Conservation (phyloP, 1,284 basidiomycete species). For the Ustilago xerochloae region DNA sequence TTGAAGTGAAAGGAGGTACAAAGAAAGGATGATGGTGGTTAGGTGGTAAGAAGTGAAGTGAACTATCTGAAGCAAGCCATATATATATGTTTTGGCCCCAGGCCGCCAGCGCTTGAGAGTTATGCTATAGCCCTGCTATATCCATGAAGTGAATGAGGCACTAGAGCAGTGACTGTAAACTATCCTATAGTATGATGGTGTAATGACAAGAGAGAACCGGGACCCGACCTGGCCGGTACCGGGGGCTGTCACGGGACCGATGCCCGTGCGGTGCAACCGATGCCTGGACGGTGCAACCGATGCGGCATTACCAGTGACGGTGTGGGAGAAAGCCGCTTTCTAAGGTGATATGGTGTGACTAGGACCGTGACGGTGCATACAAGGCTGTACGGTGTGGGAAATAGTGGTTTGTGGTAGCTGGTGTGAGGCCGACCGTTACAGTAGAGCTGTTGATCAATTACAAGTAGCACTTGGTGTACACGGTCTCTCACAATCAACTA, state of each 20-base stretch:
- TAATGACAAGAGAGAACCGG: neutral
- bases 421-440: too few species aligned
- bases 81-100: neutral
- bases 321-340: neutral
- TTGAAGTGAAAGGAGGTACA: neutral
- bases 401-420: neutral
- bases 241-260: neutral
- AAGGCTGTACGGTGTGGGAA: neutral
- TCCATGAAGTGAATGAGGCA: neutral
- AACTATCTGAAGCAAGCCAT: neutral
- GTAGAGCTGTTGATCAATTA: too few species aligned
- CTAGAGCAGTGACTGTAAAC: neutral
- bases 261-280: neutral
- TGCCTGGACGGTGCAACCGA: neutral
- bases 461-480: too few species aligned
- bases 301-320: too few species aligned
- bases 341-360: neutral
- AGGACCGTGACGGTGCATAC: neutral
- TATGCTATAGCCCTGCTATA: neutral
- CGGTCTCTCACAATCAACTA: too few species aligned
- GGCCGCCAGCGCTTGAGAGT: neutral
- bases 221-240: neutral
- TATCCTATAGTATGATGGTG: neutral
- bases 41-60: neutral
- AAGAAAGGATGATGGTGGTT: neutral